phyloP scores from a whole-genome alignment of 768 basidiomycete species.

The Pisolithus sp. region DNA sequence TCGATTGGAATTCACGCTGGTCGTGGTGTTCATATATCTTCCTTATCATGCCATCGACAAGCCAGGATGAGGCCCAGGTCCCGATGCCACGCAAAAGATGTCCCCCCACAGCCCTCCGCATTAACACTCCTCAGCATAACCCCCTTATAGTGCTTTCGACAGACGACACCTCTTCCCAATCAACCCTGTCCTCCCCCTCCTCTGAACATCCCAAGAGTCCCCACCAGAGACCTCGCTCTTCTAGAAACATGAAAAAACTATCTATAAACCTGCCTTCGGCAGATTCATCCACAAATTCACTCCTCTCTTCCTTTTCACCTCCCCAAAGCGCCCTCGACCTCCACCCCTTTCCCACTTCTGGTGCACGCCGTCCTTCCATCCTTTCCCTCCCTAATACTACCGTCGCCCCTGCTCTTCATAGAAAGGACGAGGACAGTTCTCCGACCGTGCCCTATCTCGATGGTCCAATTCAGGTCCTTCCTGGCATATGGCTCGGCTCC shows the following conservation, averaged over 20 bases:
- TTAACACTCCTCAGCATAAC: slow-evolving; percentile 45
- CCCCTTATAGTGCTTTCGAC: slow-evolving; percentile 45
- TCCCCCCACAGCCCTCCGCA: slow-evolving; percentile 51
- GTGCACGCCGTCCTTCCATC: slow-evolving; percentile 60
- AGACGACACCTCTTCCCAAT: slow-evolving; percentile 39
- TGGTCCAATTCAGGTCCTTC: slow-evolving; percentile 81
- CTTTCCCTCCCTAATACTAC: slow-evolving; percentile 58
- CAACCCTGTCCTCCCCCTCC: slow-evolving; percentile 45
- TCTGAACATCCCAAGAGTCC: slow-evolving; percentile 45
- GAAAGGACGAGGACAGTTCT: slow-evolving; percentile 58
- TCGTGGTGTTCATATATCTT: slow-evolving; percentile 22
- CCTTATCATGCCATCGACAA: slow-evolving; percentile 20
- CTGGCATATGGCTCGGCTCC: slow-evolving; percentile 84
- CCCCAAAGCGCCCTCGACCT: slow-evolving; percentile 28
- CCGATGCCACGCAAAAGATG: slow-evolving; percentile 44
- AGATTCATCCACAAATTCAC: slow-evolving; percentile 50
- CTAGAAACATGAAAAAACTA: slow-evolving; percentile 71
- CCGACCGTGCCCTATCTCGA: slow-evolving; percentile 65
- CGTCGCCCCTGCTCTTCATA: slow-evolving; percentile 47
- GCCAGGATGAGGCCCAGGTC: slow-evolving; percentile 22
- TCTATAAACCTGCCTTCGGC: slow-evolving; percentile 63
- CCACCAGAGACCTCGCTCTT: slow-evolving; percentile 41
- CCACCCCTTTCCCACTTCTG: slow-evolving; percentile 23
- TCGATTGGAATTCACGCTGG: slow-evolving; percentile 26
- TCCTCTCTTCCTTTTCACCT: slow-evolving; percentile 30